phyloP scores from a whole-genome alignment of 78 protist genomes.

The Pirum gemmata region DNA sequence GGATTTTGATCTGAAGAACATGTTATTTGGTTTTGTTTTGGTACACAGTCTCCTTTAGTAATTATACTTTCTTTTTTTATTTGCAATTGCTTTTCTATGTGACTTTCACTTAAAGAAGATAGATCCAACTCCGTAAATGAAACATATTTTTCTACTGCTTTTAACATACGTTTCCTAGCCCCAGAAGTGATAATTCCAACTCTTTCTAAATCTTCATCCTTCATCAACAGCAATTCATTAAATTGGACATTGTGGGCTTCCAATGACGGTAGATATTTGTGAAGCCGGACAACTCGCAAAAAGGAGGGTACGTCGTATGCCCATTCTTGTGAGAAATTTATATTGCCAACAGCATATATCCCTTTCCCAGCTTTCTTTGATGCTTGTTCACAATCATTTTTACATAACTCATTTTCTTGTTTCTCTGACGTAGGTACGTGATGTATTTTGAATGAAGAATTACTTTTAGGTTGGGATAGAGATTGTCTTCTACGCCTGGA shows the following conservation, averaged over 20 bases:
- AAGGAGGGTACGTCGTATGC: constrained; percentile 9
- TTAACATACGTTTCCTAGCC: constrained; percentile 1
- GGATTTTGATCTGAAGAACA: background rate
- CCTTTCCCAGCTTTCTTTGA: background rate
- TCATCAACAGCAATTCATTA: background rate
- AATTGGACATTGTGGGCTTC: constrained; percentile 13
- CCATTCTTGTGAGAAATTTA: constrained; percentile 9
- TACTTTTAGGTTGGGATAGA: no score
- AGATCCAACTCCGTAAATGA: background rate
- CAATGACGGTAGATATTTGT: background rate
- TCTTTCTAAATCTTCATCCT: background rate
- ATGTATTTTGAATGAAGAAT: no score
- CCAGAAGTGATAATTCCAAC: constrained; percentile 4
- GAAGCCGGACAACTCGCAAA: background rate
- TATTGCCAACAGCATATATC: background rate
- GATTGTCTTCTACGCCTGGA: no score
- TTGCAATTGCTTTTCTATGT: background rate
- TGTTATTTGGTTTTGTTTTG: no score
- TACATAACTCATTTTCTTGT: no score
- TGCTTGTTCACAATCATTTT: no score
- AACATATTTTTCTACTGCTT: background rate
- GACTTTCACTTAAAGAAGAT: no score
- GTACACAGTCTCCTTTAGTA: background rate
- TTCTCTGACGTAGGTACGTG: no score
- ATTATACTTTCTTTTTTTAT: background rate